Evolutionary conservation across 2,329 filamentous ascomycete species (phyloP), one percentile per base, ranked within the genome.

Genomic region (Monosporascus sp.): DNA sequence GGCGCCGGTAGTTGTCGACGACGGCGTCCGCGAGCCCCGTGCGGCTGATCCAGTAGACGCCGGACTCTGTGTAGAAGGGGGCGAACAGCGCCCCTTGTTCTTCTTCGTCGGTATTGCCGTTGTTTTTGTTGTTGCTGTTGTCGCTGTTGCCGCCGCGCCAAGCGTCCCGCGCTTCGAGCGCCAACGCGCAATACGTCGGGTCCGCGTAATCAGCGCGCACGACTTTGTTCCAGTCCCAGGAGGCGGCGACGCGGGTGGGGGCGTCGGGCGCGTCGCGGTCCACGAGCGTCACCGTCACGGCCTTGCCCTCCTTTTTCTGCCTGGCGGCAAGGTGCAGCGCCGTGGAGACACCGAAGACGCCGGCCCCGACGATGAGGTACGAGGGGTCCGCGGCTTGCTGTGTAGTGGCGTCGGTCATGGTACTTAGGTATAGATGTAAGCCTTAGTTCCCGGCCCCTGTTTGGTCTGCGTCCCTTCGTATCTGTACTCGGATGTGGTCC

Each of bases 211-310:
- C 86, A 48, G 85, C 82, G 53, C 86, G 82, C 17, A 89, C 77
- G 27, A 87, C 84, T 68, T 88, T 89, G 72, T 87, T 89, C 78
- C 85, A 84, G 70, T 90, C 86, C 74, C 82, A 86, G 0, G 86
- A 88, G 0, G 86, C 86, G 35, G 84, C 85, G 24, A 76, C 58
- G 19, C 64, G 60, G 50, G 64, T 69, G 0, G 73, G 70, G 1
- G 78, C 77, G 24, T 80, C 77, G 46, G 70, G 75, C 2, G 75
- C 71, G 54, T 79, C 73, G 16, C 81, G 77, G 68, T 87, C 84
- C 26, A 87, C 70, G 2, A 87, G 67, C 1, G 77, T 82, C 51
- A 87, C 72, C 2, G 69, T 11, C 31, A 35, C 31, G 31, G 31
- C 31, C 31, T 35, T 35, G 5, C 31, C 31, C 9, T 35, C 31